Evolutionary conservation across 192 early-diverging fungal genomes (phyloP).

Genomic region (Podila minutissima): DNA sequence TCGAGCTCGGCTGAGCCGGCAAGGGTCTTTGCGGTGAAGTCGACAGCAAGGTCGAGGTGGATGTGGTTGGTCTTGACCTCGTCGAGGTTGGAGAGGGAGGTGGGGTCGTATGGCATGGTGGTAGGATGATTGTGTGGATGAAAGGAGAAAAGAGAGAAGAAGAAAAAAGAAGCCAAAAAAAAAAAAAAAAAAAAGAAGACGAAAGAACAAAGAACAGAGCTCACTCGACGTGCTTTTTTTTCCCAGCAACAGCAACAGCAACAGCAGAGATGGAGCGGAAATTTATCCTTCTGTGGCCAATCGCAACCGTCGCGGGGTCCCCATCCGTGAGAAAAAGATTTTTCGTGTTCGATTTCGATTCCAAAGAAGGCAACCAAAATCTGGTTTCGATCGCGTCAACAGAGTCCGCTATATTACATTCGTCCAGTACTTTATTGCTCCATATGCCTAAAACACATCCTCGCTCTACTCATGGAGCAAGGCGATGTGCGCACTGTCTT

Average conservation of each 20-base stretch:
- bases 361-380: too few species aligned
- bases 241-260: too few species aligned
- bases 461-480: constrained; percentile 30
- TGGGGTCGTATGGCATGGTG: constrained; percentile 77
- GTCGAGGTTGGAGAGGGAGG: constrained; percentile 83
- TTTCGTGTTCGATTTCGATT: too few species aligned
- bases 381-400: not conserved
- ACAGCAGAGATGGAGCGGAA: too few species aligned
- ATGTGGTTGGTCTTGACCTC: constrained; percentile 79
- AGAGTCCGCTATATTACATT: not conserved
- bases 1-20: constrained; percentile 72
- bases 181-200: not conserved
- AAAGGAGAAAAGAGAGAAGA: not conserved
- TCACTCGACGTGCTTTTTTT: not conserved
- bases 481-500: constrained; percentile 14
- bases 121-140: not conserved
- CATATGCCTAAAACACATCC: not conserved
- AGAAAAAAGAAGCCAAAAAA: not conserved
- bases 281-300: too few species aligned
- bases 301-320: too few species aligned
- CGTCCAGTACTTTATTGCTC: not conserved
- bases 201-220: not conserved
- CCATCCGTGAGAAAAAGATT: too few species aligned
- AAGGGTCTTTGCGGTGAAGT: constrained; percentile 80
- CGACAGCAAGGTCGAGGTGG: constrained; percentile 78